Percentiles rank a stretch among this genome's conserved stretches.
Evolutionary conservation across 208 protist species (phyloP).

Genomic region (Phytomonas francai): DNA sequence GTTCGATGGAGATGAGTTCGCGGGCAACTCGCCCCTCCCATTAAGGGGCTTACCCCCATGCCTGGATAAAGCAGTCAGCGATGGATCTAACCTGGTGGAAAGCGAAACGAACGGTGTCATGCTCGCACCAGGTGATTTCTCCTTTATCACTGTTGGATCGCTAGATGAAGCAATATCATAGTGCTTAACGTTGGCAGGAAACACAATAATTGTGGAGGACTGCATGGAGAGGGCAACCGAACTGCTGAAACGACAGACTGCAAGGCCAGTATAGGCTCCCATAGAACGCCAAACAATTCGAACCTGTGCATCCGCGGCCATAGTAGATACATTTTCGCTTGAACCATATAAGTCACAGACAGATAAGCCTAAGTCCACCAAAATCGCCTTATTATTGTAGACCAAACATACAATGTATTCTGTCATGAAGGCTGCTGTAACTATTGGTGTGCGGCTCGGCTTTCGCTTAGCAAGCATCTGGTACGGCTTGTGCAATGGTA

Average conservation of each 20-base stretch:
- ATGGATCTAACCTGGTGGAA: slow-evolving; percentile 7
- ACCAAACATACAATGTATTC: slow-evolving; percentile 33
- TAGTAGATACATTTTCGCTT: not conserved
- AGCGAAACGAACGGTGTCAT: slow-evolving; percentile 23
- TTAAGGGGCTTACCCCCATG: not conserved
- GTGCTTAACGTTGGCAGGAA: slow-evolving; percentile 23
- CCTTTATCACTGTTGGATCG: not conserved
- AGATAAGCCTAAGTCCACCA: slow-evolving; percentile 4
- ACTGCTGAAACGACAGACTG: slow-evolving; percentile 53
- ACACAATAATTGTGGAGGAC: slow-evolving; percentile 51
- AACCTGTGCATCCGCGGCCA: slow-evolving; percentile 11
- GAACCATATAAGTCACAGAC: not conserved
- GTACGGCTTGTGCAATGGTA: not conserved
- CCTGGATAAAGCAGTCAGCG: not conserved
- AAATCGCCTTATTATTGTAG: slow-evolving; percentile 24
- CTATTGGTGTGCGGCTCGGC: slow-evolving; percentile 8
- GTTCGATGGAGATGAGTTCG: not conserved
- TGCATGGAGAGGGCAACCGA: slow-evolving; percentile 53
- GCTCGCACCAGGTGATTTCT: not conserved
- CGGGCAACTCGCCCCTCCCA: not conserved
- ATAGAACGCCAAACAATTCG: slow-evolving; percentile 54
- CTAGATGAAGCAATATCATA: not conserved
- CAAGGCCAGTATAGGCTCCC: slow-evolving; percentile 48
- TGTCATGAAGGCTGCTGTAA: slow-evolving; percentile 28
- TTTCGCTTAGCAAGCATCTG: not conserved